Evolutionary conservation across 2,329 filamentous ascomycete species (phyloP).

Genomic region (Ascochyta clinopodiicola): DNA sequence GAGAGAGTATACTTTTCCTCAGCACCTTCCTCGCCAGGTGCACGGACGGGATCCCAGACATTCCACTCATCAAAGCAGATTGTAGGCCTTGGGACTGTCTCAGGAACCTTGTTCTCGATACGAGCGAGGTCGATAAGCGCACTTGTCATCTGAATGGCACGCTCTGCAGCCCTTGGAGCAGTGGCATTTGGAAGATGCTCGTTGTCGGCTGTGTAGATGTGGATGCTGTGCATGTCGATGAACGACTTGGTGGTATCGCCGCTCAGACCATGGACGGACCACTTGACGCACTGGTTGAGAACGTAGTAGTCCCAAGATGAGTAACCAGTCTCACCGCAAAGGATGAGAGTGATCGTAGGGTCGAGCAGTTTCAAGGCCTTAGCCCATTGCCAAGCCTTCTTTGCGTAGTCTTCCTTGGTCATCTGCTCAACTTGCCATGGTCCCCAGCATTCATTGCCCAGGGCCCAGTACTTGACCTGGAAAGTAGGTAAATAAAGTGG

Average conservation of each 20-base stretch:
- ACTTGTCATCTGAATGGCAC: conserved; percentile 74
- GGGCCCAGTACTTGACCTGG: conserved; percentile 79
- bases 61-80: conserved; percentile 91
- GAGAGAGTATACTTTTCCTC: conserved; percentile 76
- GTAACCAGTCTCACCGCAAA: conserved; percentile 75
- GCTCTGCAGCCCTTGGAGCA: conserved; percentile 73
- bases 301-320: conserved; percentile 76
- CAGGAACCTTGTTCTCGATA: conserved; percentile 69
- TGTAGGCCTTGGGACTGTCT: conserved; percentile 65
- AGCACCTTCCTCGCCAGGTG: conserved; percentile 73
- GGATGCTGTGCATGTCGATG: conserved; percentile 83
- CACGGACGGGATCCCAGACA: conserved; percentile 77
- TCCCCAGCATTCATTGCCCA: conserved; percentile 77
- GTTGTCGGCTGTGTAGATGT: conserved; percentile 73
- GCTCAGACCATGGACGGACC: conserved; percentile 58
- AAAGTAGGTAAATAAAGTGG: conserved; percentile 1
- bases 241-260: conserved; percentile 56
- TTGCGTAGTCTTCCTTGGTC: conserved; percentile 73
- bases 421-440: conserved; percentile 72
- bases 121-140: conserved; percentile 75
- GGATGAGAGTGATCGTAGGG: conserved; percentile 71
- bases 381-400: conserved; percentile 73
- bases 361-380: conserved; percentile 76
- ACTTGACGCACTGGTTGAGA: conserved; percentile 70
- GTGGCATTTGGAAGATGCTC: conserved; percentile 49